Percentiles rank a stretch among this genome's conserved stretches.
Evolutionary conservation across 1,284 basidiomycete species (phyloP).

Genomic region (Malassezia slooffiae): DNA sequence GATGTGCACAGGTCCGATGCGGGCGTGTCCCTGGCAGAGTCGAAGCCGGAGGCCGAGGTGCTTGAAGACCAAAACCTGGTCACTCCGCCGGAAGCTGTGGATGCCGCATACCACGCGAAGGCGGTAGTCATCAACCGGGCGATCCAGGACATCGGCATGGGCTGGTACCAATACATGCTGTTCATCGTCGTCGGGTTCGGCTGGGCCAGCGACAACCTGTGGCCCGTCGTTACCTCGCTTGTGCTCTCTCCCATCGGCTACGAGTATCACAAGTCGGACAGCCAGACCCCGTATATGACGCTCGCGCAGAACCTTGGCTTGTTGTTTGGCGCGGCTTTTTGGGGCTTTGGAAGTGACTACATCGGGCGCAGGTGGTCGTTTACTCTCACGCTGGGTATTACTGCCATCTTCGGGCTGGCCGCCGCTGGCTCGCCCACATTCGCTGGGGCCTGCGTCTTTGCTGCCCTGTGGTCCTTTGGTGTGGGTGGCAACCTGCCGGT

Average conservation of each 20-base stretch:
- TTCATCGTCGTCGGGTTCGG: slow-evolving; percentile 36
- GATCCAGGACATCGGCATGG: slow-evolving; percentile 29
- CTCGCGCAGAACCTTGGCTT: slow-evolving; percentile 29
- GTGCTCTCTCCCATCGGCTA: slow-evolving; percentile 26
- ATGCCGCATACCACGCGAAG: not conserved
- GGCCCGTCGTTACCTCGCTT: slow-evolving; percentile 35
- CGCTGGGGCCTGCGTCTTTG: slow-evolving; percentile 24
- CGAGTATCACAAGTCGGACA: slow-evolving; percentile 25
- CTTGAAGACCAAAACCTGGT: too few species aligned
- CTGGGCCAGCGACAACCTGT: slow-evolving; percentile 39
- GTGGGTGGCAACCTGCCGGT: slow-evolving; percentile 39
- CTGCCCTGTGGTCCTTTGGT: slow-evolving; percentile 30
- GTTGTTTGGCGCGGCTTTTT: slow-evolving; percentile 37
- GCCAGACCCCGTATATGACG: slow-evolving; percentile 16
- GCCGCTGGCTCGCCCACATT: slow-evolving; percentile 25
- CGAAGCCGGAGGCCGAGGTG: too few species aligned
- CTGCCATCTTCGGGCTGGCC: slow-evolving; percentile 32
- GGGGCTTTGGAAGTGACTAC: slow-evolving; percentile 37
- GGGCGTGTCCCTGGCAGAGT: too few species aligned
- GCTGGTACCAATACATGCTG: slow-evolving; percentile 30
- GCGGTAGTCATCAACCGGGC: not conserved
- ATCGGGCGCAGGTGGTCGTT: slow-evolving; percentile 36
- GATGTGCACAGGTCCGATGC: too few species aligned
- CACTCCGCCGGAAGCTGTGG: not conserved
- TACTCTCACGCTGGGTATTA: slow-evolving; percentile 33